phyloP scores from a whole-genome alignment of 78 protist species.

The Dictyostelium citrinum region DNA sequence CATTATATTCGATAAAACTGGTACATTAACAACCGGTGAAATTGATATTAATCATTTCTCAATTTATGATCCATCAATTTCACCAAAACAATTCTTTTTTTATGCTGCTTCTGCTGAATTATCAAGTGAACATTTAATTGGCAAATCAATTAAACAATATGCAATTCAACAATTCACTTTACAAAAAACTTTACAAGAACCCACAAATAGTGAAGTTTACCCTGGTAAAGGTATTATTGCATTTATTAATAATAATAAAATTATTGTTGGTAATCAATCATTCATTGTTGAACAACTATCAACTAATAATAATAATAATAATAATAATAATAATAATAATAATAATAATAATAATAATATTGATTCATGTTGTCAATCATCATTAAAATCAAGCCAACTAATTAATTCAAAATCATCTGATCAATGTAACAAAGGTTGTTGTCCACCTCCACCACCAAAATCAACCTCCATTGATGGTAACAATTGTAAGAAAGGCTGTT shows the following conservation, averaged over 20 bases:
- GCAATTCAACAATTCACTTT: not conserved
- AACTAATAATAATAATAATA: not conserved
- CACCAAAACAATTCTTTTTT: not conserved
- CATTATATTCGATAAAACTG: conserved; percentile 93
- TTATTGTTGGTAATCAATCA: not conserved
- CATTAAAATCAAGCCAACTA: not conserved
- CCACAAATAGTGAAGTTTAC: not conserved
- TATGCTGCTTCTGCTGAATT: conserved; percentile 14
- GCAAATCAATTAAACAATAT: conserved; percentile 9
- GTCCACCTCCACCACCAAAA: not conserved
- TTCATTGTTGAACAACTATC: not conserved
- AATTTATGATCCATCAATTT: not conserved
- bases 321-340: not conserved
- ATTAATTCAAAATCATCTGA: not conserved
- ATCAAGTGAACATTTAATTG: conserved; percentile 43
- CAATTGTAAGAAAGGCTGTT: conserved; percentile 39
- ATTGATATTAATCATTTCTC: not conserved
- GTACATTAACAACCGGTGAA: conserved; percentile 90
- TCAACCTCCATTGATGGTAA: not conserved
- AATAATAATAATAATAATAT: not conserved
- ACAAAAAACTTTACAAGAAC: conserved; percentile 34
- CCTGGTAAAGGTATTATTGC: conserved; percentile 51
- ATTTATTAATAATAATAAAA: not conserved
- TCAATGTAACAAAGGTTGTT: conserved; percentile 33
- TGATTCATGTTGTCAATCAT: not conserved